These are phyloP conservation scores for Raphanus sativus DNA, from an alignment of 345 rosid species.

Conservation along the genomic window DNA sequence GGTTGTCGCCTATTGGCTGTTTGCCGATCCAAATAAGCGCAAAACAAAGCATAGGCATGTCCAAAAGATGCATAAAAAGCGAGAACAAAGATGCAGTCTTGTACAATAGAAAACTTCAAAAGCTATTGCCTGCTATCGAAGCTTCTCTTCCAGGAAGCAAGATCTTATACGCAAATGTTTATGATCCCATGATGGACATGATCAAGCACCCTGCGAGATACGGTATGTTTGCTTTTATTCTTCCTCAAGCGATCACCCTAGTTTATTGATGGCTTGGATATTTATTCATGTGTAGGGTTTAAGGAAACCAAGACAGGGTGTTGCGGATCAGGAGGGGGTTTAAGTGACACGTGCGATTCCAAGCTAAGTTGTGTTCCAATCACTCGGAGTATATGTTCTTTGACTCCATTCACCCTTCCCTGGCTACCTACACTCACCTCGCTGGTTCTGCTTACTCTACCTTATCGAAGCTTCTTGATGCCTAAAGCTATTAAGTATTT, in stretches of 20 bases:
- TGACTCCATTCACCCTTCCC: constrained; percentile 45
- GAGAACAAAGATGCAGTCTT: constrained; percentile 43
- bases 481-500: background rate
- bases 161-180: constrained; percentile 39
- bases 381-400: constrained; percentile 45
- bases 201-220: constrained; percentile 40
- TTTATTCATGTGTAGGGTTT: constrained; percentile 33
- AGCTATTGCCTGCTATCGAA: constrained; percentile 32
- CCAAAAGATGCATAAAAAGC: constrained; percentile 39
- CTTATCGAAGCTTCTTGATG: constrained; percentile 16
- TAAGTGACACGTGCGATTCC: constrained; percentile 33
- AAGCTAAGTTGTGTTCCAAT: constrained; percentile 28
- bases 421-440: constrained; percentile 29
- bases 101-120: constrained; percentile 47
- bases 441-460: background rate
- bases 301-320: constrained; percentile 43
- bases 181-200: constrained; percentile 46
- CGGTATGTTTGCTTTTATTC: constrained; percentile 26
- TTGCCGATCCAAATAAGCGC: constrained; percentile 46
- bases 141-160: constrained; percentile 42
- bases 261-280: background rate
- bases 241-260: background rate
- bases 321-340: constrained; percentile 39
- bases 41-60: background rate
- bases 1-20: constrained; percentile 61